phyloP scores from a whole-genome alignment of 352 stramenopile genomes.

The Elongisporangium prolatum region DNA sequence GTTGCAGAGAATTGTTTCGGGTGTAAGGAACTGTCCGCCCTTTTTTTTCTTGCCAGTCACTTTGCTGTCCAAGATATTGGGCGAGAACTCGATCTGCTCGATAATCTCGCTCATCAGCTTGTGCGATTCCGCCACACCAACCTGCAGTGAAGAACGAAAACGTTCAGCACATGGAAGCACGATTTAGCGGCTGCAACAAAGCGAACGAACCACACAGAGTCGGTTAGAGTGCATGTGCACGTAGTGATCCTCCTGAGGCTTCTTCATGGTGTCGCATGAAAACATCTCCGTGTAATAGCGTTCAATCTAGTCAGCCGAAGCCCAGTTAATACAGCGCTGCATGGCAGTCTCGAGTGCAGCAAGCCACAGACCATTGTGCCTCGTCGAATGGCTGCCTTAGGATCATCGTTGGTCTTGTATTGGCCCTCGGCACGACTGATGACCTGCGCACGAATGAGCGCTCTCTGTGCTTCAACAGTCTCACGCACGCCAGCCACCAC shows the following conservation, averaged over 20 bases:
- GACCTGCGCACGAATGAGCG: conserved; percentile 79
- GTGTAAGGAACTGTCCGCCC: conserved; percentile 66
- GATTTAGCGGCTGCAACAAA: background rate
- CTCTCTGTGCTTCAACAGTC: conserved; percentile 67
- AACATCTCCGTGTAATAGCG: conserved; percentile 87
- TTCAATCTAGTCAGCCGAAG: conserved; percentile 51
- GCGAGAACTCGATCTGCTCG: conserved; percentile 54
- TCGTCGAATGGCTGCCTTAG: conserved; percentile 36
- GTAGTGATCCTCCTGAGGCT: conserved; percentile 70
- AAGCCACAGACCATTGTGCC: conserved; percentile 56
- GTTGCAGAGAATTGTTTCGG: conserved; percentile 59
- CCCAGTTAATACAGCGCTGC: background rate
- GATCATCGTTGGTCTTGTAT: conserved; percentile 39
- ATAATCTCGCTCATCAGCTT: conserved; percentile 62
- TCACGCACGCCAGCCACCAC: conserved; percentile 46
- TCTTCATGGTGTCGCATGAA: conserved; percentile 72
- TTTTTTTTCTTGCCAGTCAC: conserved; percentile 89
- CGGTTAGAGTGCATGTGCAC: conserved; percentile 89
- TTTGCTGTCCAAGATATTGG: conserved; percentile 57
- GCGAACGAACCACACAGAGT: conserved; percentile 52
- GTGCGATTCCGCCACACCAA: conserved; percentile 65
- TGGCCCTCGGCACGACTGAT: conserved; percentile 51
- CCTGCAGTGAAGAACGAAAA: conserved; percentile 4
- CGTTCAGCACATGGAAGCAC: background rate
- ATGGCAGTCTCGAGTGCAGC: background rate